A percentile compares a stretch with the other conserved stretches of the same genome.
Conservation (phyloP, 306 rosid species). For the Calophaca sinica region DNA sequence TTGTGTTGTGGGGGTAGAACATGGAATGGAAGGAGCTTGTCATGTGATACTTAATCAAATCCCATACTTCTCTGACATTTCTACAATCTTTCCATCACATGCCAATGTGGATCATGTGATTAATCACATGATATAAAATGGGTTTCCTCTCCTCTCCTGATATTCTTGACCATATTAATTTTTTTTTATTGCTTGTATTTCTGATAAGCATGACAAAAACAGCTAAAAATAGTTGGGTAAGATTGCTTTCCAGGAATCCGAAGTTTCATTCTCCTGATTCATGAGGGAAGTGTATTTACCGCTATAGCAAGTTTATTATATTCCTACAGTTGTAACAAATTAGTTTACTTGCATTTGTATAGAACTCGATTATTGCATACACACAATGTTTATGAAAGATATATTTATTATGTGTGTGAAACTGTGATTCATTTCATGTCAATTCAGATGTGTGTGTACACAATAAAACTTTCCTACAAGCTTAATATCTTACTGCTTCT, state of each 20-base stretch:
- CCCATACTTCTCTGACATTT: constrained; percentile 55
- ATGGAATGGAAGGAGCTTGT: constrained; percentile 63
- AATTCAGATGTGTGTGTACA: neutral
- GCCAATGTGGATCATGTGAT: constrained; percentile 63
- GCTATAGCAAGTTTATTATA: constrained; percentile 8
- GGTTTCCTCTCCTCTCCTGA: constrained; percentile 47
- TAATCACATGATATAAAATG: constrained; percentile 64
- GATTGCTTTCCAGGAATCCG: constrained; percentile 49
- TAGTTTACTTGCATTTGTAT: constrained; percentile 9
- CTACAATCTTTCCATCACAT: constrained; percentile 51
- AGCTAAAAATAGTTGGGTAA: constrained; percentile 65
- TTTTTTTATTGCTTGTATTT: constrained; percentile 28
- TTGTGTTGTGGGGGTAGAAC: constrained; percentile 54
- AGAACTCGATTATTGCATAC: neutral
- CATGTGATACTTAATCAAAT: constrained; percentile 69
- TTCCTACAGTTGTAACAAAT: neutral
- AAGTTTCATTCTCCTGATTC: neutral
- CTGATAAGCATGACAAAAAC: constrained; percentile 52
- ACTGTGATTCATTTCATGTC: neutral
- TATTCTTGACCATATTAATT: constrained; percentile 44
- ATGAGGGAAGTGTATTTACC: neutral
- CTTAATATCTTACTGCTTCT: constrained; percentile 32
- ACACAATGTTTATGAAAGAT: neutral
- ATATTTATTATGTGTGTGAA: constrained; percentile 3
- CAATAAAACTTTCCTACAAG: constrained; percentile 8